These are phyloP conservation scores for Leccinum insigne DNA, from an alignment of 1,284 basidiomycete species.

Conservation along the genomic window DNA sequence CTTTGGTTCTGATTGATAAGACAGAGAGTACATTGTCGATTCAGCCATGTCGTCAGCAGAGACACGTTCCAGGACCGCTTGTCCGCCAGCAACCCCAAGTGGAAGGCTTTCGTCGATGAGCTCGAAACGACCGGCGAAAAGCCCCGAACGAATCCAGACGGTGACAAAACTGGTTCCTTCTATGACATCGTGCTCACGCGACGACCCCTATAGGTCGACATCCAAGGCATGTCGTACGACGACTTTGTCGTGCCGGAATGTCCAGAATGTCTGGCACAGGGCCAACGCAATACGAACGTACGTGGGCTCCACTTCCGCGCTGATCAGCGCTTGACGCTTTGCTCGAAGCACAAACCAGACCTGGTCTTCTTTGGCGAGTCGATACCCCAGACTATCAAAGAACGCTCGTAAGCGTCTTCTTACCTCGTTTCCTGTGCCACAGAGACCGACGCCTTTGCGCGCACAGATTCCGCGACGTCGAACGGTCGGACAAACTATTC, in stretches of 20 bases:
- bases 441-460: not conserved
- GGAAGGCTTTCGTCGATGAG: constrained; percentile 72
- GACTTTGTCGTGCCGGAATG: constrained; percentile 83
- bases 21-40: constrained; percentile 73
- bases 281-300: constrained; percentile 55
- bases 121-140: constrained; percentile 62
- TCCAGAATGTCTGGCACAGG: constrained; percentile 57
- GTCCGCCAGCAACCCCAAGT: constrained; percentile 73
- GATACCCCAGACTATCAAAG: constrained; percentile 60
- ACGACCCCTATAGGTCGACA: constrained; percentile 57
- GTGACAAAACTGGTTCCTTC: constrained; percentile 38
- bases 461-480: constrained; percentile 60
- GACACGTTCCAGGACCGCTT: constrained; percentile 76
- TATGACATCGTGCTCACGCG: not conserved
- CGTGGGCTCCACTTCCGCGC: not conserved
- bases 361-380: constrained; percentile 92
- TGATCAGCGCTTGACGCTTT: not conserved
- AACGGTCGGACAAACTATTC: constrained; percentile 66
- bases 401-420: constrained; percentile 62
- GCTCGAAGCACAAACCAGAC: constrained; percentile 72
- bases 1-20: constrained; percentile 8
- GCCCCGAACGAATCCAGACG: constrained; percentile 88
- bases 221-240: constrained; percentile 74
- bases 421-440: constrained; percentile 5
- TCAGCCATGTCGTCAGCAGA: constrained; percentile 67